Percentiles rank a stretch among this genome's conserved stretches.
These are phyloP conservation scores for Thoreauomyces humboldtii DNA, from an alignment of 192 early-diverging fungal genomes.

Conservation along the genomic window DNA sequence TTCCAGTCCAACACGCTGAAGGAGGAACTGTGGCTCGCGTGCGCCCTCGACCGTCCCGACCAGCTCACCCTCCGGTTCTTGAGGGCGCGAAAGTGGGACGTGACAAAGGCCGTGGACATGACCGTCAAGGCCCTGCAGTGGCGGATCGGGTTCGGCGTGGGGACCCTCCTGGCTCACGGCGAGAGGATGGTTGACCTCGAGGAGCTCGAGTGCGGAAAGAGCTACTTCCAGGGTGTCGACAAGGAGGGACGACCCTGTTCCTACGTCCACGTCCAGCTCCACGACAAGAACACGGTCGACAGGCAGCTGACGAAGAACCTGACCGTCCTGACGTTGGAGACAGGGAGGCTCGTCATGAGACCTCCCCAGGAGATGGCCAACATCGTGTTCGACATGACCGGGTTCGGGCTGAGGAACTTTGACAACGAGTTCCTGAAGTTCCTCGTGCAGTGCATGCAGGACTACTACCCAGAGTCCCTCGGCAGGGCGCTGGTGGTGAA, in stretches of 20 bases:
- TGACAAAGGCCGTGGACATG: slow-evolving; percentile 73
- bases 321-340: slow-evolving; percentile 53
- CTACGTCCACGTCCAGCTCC: slow-evolving; percentile 46
- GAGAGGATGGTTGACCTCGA: slow-evolving; percentile 52
- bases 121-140: slow-evolving; percentile 67
- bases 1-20: not conserved
- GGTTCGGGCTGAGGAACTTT: slow-evolving; percentile 72
- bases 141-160: slow-evolving; percentile 63
- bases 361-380: slow-evolving; percentile 53
- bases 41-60: slow-evolving; percentile 13
- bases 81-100: slow-evolving; percentile 87
- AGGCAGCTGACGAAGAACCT: slow-evolving; percentile 17
- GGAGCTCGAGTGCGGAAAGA: slow-evolving; percentile 52
- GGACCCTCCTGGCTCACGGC: slow-evolving; percentile 50
- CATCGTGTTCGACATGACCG: slow-evolving; percentile 78
- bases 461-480: slow-evolving; percentile 88
- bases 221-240: slow-evolving; percentile 52
- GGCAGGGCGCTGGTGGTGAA: slow-evolving; percentile 79
- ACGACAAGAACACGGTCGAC: slow-evolving; percentile 47
- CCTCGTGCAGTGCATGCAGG: slow-evolving; percentile 75
- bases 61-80: slow-evolving; percentile 72
- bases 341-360: slow-evolving; percentile 50
- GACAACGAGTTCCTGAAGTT: slow-evolving; percentile 77
- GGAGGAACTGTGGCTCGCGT: slow-evolving; percentile 24
- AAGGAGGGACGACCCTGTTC: slow-evolving; percentile 52